phyloP scores from a whole-genome alignment of 2,329 filamentous ascomycete genomes.

The Xylaria digitata region DNA sequence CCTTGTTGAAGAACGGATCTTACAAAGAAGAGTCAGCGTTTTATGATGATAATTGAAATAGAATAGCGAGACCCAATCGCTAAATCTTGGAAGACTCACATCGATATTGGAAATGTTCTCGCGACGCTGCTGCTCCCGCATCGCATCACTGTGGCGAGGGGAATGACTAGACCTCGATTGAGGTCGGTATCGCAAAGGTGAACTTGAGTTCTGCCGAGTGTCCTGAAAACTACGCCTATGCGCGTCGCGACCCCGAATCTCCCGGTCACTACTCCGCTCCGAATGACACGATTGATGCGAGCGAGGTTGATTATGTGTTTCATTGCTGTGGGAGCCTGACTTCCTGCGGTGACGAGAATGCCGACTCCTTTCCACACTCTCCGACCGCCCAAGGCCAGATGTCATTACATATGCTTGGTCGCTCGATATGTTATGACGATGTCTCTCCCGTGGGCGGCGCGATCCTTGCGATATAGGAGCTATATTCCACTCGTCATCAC shows the following conservation, averaged over 20 bases:
- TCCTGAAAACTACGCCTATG: slow-evolving; percentile 5
- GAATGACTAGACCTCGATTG: slow-evolving; percentile 6
- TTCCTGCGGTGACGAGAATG: background rate
- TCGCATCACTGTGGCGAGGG: slow-evolving; percentile 12
- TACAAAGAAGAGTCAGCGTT: slow-evolving; percentile 4
- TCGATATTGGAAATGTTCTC: slow-evolving; percentile 11
- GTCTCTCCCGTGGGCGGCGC: background rate
- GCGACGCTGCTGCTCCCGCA: background rate
- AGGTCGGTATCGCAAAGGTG: slow-evolving; percentile 3
- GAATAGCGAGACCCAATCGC: background rate
- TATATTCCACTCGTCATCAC: background rate
- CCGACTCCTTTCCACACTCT: slow-evolving; percentile 1
- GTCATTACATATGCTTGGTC: slow-evolving; percentile 16
- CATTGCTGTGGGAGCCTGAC: background rate
- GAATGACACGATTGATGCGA: slow-evolving; percentile 13
- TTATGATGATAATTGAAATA: background rate
- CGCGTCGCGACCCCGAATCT: slow-evolving; percentile 9
- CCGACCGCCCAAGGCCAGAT: slow-evolving; percentile 12
- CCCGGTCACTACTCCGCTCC: background rate
- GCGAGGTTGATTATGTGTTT: slow-evolving; percentile 7
- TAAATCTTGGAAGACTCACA: slow-evolving; percentile 3
- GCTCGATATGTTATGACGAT: slow-evolving; percentile 1
- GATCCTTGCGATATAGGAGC: background rate
- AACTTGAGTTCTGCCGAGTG: background rate
- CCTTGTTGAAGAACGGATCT: slow-evolving; percentile 4